A percentile compares a stretch with the other conserved stretches of the same genome.
Conservation (phyloP, 2,329 filamentous ascomycete genomes). For the Beauveria pseudobassiana region DNA sequence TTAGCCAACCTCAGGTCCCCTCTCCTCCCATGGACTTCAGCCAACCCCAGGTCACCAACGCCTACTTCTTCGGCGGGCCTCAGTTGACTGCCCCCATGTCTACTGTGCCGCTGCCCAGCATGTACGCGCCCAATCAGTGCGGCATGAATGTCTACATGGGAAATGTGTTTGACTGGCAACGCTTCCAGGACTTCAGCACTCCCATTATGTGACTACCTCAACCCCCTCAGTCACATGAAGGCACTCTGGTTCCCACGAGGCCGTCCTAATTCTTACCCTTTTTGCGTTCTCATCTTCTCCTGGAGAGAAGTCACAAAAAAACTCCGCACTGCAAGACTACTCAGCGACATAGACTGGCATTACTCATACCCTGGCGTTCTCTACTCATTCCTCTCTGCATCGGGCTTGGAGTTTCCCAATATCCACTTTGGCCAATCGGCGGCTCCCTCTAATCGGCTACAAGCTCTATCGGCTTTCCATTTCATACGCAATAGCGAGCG, state of each 20-base stretch:
- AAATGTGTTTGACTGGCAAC: slow-evolving; percentile 71
- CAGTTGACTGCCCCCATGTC: slow-evolving; percentile 67
- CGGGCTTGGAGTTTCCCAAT: slow-evolving; percentile 35
- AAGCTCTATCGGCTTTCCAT: slow-evolving; percentile 28
- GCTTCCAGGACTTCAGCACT: slow-evolving; percentile 69
- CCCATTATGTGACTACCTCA: slow-evolving; percentile 74
- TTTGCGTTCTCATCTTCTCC: slow-evolving; percentile 17
- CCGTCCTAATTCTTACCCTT: slow-evolving; percentile 32
- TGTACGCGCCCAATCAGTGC: slow-evolving; percentile 71
- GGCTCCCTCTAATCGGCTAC: slow-evolving; percentile 15
- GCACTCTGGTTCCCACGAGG: slow-evolving; percentile 41
- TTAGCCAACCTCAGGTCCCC: slow-evolving; percentile 50
- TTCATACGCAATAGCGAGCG: slow-evolving; percentile 34
- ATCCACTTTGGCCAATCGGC: slow-evolving; percentile 22
- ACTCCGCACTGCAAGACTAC: slow-evolving; percentile 18
- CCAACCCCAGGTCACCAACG: slow-evolving; percentile 61
- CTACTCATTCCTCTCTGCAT: slow-evolving; percentile 26
- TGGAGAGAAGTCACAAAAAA: slow-evolving; percentile 21
- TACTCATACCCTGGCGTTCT: slow-evolving; percentile 31
- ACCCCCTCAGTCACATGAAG: slow-evolving; percentile 27
- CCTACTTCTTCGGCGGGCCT: slow-evolving; percentile 73
- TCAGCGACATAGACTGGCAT: slow-evolving; percentile 31
- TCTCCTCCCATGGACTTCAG: slow-evolving; percentile 77
- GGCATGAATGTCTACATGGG: slow-evolving; percentile 69
- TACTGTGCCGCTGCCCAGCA: slow-evolving; percentile 74